phyloP scores from a whole-genome alignment of 2,329 filamentous ascomycete genomes.

The Pezicula neosporulosa region DNA sequence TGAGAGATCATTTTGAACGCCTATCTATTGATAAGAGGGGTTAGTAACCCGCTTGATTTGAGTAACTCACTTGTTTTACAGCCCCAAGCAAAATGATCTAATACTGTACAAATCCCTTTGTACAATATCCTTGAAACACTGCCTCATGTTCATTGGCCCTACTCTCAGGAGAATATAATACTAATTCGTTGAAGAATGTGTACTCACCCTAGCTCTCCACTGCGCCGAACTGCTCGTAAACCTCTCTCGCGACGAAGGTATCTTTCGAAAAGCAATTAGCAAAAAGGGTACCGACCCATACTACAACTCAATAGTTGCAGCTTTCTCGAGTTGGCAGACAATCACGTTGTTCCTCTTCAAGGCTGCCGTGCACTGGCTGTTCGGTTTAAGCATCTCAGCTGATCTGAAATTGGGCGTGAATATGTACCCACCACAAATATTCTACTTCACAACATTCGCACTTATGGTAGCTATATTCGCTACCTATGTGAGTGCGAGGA shows the following conservation, averaged over 20 bases:
- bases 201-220: slow-evolving; percentile 19
- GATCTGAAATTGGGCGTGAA: slow-evolving; percentile 26
- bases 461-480: slow-evolving; percentile 24
- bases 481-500: slow-evolving; percentile 14
- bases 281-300: slow-evolving; percentile 21
- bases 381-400: slow-evolving; percentile 17
- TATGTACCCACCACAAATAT: slow-evolving; percentile 28
- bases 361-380: no score
- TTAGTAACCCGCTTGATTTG: no score
- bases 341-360: no score
- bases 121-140: no score
- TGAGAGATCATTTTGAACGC: no score
- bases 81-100: no score
- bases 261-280: slow-evolving; percentile 22
- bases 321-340: slow-evolving; percentile 26
- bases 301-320: slow-evolving; percentile 24
- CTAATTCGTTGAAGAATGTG: neutral
- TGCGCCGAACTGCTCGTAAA: slow-evolving; percentile 55
- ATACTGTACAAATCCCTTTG: no score
- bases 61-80: no score
- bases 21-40: no score
- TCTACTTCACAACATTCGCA: slow-evolving; percentile 24
- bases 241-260: slow-evolving; percentile 38
- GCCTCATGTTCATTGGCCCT: no score
- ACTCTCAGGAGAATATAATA: no score